A percentile compares a stretch with the other conserved stretches of the same genome.
Evolutionary conservation across 2,329 filamentous ascomycete species (phyloP).

Genomic region (Stagonosporopsis rhizophila): DNA sequence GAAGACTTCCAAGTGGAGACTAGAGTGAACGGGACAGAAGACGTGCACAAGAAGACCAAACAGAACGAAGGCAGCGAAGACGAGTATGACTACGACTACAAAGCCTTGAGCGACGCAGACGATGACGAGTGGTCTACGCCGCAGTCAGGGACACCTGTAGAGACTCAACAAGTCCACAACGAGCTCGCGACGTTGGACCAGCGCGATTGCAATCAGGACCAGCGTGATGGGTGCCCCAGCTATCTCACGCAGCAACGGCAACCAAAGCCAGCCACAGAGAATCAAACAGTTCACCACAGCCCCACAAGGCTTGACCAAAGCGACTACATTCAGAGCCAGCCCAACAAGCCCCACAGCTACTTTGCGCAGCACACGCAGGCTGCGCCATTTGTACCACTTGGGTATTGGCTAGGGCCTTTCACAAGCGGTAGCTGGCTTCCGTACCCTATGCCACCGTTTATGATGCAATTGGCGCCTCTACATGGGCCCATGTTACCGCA

Average conservation of each 20-base stretch:
- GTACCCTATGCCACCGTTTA: neutral
- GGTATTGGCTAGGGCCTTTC: neutral
- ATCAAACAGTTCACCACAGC: neutral
- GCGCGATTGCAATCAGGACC: neutral
- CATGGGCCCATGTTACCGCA: neutral
- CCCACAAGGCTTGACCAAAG: neutral
- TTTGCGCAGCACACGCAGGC: neutral
- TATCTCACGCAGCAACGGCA: neutral
- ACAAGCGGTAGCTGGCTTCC: neutral
- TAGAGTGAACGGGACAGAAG: neutral
- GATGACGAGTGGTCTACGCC: constrained; percentile 2
- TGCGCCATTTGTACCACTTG: constrained; percentile 5
- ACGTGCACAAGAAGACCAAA: neutral
- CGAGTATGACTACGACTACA: constrained; percentile 8
- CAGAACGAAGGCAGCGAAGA: neutral
- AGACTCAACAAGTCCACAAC: neutral
- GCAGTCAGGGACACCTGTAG: neutral
- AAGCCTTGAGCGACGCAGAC: constrained; percentile 12
- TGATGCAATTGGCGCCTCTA: neutral
- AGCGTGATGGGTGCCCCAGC: neutral
- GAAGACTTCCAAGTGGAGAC: neutral
- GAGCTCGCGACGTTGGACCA: neutral
- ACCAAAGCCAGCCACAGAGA: neutral
- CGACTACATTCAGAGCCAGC: neutral
- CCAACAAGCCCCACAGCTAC: neutral